Base-by-base conservation (phyloP, 345 rosid genomes). In the Populus davidiana region DNA sequence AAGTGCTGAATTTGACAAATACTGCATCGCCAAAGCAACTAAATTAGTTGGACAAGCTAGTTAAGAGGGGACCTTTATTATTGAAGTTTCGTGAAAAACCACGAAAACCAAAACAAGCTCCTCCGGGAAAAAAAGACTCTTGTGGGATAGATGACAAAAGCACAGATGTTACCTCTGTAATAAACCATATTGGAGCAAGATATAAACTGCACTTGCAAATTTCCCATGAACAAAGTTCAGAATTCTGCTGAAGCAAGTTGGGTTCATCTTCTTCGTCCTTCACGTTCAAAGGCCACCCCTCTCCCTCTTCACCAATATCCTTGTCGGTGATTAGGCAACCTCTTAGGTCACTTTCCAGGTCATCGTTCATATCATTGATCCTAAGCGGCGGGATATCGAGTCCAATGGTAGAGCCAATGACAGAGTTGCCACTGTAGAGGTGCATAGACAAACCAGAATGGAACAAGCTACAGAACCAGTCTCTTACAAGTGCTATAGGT, bases 161-260 rank as follows among this genome's bases (percentile, higher is more conserved):
- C 2, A 69, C 21, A 13, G 38, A 38, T 65, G 13, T 76, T 74
- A 89, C 94, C 91, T 91, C 92, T 18, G 92, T 84, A 13, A 75
- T 14, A 79, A 91, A 91, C 94, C 94, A 91, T 75, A 89, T 23
- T n/a, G 94, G 94, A 67, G 92, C 73, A 20, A 91, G 89, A 81
- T 76, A 88, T 20, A 89, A 85, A 56, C 94, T 78, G 69, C 83
- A 83, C 74, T 83, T 89, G 29, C 79, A 85, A 74, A 82, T 77
- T 52, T 77, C 90, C 88, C 86, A 78, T 23, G 87, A 80, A 75
- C 39, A 78, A 71, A 69, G 71, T 68, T 82, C 74, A 16, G 77
- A 44, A 23, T 59, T 72, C 54, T 54, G 67, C 59, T 54, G 76
- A 29, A 77, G 31, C 78, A 85, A 78, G 0, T 27, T 68, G 70